Percentiles rank a stretch among this genome's conserved stretches.
phyloP scores from a whole-genome alignment of 371 early-diverging fungal species.

The Mortierella sp. region DNA sequence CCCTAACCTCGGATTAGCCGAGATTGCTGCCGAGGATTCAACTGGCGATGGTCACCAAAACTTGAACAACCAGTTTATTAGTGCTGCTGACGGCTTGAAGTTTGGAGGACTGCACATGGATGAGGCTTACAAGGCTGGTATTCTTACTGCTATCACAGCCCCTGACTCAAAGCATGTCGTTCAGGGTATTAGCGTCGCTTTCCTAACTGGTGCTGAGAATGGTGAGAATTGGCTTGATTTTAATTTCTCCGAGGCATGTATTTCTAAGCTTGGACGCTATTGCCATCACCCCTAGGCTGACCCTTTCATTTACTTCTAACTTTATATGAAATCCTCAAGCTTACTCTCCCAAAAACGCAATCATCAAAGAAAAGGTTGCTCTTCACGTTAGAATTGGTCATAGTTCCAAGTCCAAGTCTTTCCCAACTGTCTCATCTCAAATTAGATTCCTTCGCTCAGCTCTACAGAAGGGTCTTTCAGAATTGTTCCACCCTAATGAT shows the following conservation, averaged over 20 bases:
- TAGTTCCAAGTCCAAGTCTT: constrained; percentile 57
- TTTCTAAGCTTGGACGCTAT: background rate
- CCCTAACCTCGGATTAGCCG: constrained; percentile 65
- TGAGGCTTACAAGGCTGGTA: constrained; percentile 74
- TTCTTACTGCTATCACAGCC: constrained; percentile 67
- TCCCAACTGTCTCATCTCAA: constrained; percentile 76
- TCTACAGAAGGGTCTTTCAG: constrained; percentile 35
- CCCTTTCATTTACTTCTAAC: too few species aligned
- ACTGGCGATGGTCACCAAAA: constrained; percentile 66
- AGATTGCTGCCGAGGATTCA: constrained; percentile 66
- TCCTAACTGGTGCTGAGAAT: constrained; percentile 64
- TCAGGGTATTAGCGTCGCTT: constrained; percentile 67
- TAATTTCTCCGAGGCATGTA: too few species aligned
- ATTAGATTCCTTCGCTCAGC: constrained; percentile 66
- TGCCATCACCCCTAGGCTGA: background rate
- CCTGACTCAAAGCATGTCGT: constrained; percentile 61
- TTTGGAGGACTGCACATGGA: constrained; percentile 69
- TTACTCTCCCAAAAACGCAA: constrained; percentile 52
- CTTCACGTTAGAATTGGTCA: constrained; percentile 75
- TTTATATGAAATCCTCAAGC: too few species aligned
- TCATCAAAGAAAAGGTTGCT: constrained; percentile 72
- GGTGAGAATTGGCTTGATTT: too few species aligned
- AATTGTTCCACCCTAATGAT: constrained; percentile 41
- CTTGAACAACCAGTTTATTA: constrained; percentile 38
- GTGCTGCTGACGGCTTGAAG: constrained; percentile 70